phyloP scores from a whole-genome alignment of 192 early-diverging fungal species.

The Dimargaris xerosporica region DNA sequence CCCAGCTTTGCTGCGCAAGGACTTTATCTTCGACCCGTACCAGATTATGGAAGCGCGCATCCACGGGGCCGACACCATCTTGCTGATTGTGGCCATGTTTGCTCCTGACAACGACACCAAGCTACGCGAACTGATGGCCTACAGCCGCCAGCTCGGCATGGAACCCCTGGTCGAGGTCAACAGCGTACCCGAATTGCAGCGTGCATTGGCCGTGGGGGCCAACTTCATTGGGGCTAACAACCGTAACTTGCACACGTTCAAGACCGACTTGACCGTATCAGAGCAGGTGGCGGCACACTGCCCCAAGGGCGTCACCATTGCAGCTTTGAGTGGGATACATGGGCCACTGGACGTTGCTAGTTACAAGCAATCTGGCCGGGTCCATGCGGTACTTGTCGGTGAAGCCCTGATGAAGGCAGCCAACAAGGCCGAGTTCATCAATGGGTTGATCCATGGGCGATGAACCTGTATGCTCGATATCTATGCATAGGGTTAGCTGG shows the following conservation, averaged over 20 bases:
- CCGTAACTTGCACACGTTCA: constrained; percentile 91
- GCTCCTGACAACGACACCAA: constrained; percentile 42
- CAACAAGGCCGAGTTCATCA: constrained; percentile 62
- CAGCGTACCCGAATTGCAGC: constrained; percentile 71
- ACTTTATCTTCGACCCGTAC: constrained; percentile 92
- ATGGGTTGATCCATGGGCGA: constrained; percentile 43
- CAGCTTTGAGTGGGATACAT: constrained; percentile 86
- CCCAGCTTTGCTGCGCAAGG: constrained; percentile 91
- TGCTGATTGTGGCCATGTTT: constrained; percentile 94
- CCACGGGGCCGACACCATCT: constrained; percentile 85
- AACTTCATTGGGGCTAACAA: constrained; percentile 96
- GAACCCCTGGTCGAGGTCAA: constrained; percentile 99
- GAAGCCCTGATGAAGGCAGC: constrained; percentile 83
- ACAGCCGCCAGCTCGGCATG: constrained; percentile 69
- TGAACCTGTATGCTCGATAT: no score
- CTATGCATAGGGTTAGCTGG: no score
- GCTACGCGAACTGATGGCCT: constrained; percentile 51
- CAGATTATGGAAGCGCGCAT: constrained; percentile 93
- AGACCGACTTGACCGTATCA: constrained; percentile 83
- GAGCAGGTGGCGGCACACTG: constrained; percentile 61
- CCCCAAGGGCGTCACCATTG: constrained; percentile 51
- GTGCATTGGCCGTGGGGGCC: constrained; percentile 66
- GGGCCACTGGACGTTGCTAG: constrained; percentile 62
- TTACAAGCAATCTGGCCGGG: constrained; percentile 55
- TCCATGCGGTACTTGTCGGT: constrained; percentile 76